Conservation (phyloP, 805 yeast species). For the Pichia deserticola region DNA sequence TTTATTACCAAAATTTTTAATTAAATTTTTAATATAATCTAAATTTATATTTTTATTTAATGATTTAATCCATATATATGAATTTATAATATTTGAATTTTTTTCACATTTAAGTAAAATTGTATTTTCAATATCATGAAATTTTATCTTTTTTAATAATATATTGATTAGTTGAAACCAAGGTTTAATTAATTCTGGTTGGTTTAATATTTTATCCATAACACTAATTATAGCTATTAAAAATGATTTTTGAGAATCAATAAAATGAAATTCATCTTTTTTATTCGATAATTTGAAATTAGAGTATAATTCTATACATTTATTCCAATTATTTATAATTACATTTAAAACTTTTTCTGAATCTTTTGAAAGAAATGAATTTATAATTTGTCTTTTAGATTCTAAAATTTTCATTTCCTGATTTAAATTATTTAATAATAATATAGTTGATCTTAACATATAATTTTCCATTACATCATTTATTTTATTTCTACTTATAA, state of each 20-base stretch:
- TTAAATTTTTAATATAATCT: background rate
- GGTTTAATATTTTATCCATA: background rate
- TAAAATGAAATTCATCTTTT: background rate
- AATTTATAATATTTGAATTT: background rate
- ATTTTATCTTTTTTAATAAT: background rate
- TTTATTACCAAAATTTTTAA: constrained; percentile 19
- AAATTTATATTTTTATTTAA: background rate
- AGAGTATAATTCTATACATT: background rate
- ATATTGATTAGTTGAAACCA: background rate
- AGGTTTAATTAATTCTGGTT: background rate
- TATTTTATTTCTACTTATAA: background rate
- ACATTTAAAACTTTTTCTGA: background rate
- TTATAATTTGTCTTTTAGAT: background rate
- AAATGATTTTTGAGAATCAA: background rate
- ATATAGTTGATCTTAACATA: background rate
- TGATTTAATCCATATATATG: constrained; percentile 5
- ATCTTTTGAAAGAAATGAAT: background rate
- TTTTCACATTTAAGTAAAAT: background rate
- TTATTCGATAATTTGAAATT: background rate
- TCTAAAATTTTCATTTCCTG: background rate
- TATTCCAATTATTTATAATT: constrained; percentile 1
- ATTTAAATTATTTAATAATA: background rate
- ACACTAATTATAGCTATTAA: background rate
- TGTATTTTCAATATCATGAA: background rate
- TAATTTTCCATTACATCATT: background rate